phyloP scores from a whole-genome alignment of 2,329 filamentous ascomycete genomes.

The Microsporum ferrugineum region DNA sequence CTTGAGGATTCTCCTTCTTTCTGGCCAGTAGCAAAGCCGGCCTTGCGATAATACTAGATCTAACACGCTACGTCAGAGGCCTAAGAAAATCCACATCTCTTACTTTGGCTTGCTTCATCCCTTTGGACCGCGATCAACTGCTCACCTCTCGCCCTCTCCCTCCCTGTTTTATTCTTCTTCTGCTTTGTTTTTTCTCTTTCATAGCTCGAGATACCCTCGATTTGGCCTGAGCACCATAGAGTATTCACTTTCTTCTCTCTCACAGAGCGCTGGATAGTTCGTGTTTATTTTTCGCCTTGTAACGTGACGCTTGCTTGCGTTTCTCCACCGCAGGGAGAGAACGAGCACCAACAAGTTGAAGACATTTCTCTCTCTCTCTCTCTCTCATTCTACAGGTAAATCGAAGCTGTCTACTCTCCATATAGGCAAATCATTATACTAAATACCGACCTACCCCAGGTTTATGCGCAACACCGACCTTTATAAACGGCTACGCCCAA shows the following conservation, averaged over 20 bases:
- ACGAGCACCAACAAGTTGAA: background rate
- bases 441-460: background rate
- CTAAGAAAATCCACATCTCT: background rate
- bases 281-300: background rate
- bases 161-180: background rate
- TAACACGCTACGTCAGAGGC: constrained; percentile 2
- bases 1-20: background rate
- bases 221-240: background rate
- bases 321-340: background rate
- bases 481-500: background rate
- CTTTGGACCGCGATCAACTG: background rate
- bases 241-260: background rate
- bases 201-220: background rate
- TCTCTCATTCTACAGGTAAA: background rate
- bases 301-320: background rate
- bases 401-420: background rate
- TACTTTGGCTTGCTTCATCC: background rate
- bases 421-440: background rate
- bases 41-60: background rate
- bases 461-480: background rate
- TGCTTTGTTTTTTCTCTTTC: background rate
- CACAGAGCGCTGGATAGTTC: background rate
- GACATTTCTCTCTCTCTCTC: background rate
- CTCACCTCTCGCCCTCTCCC: background rate
- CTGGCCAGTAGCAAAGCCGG: background rate